A percentile compares a stretch with the other conserved stretches of the same genome.
Evolutionary conservation across 1,284 basidiomycete genomes (phyloP).

Genomic region (Moesziomyces antarcticus): DNA sequence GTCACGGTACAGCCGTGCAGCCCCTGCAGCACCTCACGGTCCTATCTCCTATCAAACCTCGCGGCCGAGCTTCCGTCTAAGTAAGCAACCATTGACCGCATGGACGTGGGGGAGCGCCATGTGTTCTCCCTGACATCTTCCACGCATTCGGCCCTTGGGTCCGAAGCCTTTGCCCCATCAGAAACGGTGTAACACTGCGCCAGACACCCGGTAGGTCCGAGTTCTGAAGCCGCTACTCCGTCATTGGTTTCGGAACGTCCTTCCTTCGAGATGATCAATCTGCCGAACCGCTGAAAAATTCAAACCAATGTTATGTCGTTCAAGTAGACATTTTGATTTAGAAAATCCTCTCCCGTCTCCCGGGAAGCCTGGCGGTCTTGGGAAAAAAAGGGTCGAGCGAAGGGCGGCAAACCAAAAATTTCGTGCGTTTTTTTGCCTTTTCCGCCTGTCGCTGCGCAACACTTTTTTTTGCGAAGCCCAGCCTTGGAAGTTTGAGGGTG

Average conservation of each 20-base stretch:
- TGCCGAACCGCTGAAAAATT: too few species aligned
- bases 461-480: neutral
- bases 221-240: neutral
- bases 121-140: neutral
- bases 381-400: slow-evolving; percentile 2
- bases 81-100: neutral
- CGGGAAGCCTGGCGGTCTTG: slow-evolving; percentile 5
- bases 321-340: too few species aligned
- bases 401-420: slow-evolving; percentile 15
- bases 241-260: too few species aligned
- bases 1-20: neutral
- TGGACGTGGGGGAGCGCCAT: neutral
- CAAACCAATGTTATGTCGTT: too few species aligned
- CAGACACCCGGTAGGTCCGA: neutral
- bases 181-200: too few species aligned
- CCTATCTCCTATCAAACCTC: too few species aligned
- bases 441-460: neutral
- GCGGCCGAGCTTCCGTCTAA: neutral
- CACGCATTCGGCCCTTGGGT: too few species aligned
- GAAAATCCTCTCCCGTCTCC: slow-evolving; percentile 4
- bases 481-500: neutral
- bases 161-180: too few species aligned
- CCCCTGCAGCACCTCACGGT: too few species aligned
- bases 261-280: too few species aligned
- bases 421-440: slow-evolving; percentile 16